phyloP scores from a whole-genome alignment of 2,329 filamentous ascomycete genomes.

The Cercospora sp. region DNA sequence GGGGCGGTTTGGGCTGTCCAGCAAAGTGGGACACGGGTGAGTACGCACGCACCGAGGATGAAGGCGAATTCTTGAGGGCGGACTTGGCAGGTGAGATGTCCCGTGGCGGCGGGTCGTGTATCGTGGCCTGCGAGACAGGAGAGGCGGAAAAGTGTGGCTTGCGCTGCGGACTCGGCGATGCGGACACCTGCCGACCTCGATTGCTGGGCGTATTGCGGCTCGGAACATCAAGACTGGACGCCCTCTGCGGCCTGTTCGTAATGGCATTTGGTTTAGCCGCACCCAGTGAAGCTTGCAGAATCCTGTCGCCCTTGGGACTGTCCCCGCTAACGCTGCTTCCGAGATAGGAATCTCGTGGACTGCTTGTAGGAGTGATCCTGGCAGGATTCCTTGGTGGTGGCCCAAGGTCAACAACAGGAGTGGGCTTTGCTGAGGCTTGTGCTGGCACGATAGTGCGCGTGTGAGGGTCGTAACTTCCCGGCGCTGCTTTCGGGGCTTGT shows the following conservation, averaged over 20 bases:
- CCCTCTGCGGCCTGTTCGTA: conserved; percentile 27
- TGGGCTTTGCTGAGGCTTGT: conserved; percentile 9
- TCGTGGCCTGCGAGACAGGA: conserved; percentile 58
- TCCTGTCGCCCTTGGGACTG: conserved; percentile 3
- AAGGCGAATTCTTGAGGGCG: conserved; percentile 66
- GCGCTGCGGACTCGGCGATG: conserved; percentile 61
- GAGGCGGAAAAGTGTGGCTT: conserved; percentile 66
- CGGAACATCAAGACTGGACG: conserved; percentile 40
- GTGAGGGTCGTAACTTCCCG: conserved; percentile 36
- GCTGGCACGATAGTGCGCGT: conserved; percentile 36
- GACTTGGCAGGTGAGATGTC: conserved; percentile 77
- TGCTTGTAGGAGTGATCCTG: conserved; percentile 32
- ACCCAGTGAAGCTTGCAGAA: conserved; percentile 28
- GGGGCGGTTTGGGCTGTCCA: conserved; percentile 44
- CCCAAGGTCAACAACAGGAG: conserved; percentile 28
- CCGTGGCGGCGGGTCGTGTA: conserved; percentile 68
- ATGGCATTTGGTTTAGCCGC: conserved; percentile 32
- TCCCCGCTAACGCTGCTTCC: conserved; percentile 17
- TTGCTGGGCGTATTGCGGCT: conserved; percentile 19
- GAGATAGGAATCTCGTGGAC: conserved; percentile 27
- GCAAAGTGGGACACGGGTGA: conserved; percentile 55
- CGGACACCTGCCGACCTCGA: conserved; percentile 31
- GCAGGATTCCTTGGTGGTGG: conserved; percentile 39
- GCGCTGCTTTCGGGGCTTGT: conserved; percentile 21
- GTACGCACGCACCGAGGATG: conserved; percentile 49